Evolutionary conservation across 2,329 filamentous ascomycete species (phyloP).

Genomic region (Domatiomyces globalis): DNA sequence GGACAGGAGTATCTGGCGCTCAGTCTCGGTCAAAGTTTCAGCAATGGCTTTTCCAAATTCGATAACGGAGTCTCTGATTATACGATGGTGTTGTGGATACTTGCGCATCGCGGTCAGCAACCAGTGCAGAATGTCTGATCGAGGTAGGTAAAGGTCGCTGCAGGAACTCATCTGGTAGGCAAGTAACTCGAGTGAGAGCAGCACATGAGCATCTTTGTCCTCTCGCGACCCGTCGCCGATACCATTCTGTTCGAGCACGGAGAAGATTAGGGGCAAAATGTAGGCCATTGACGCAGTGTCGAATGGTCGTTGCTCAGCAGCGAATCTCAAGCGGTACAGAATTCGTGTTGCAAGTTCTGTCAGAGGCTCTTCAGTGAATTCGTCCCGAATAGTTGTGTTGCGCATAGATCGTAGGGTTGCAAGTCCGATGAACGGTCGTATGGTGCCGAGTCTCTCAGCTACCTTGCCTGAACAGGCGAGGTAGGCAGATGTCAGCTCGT

Average conservation of each 20-base stretch:
- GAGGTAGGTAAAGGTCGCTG: slow-evolving; percentile 60
- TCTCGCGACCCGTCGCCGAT: slow-evolving; percentile 54
- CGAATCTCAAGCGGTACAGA: slow-evolving; percentile 76
- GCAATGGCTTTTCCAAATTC: slow-evolving; percentile 76
- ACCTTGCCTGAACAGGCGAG: slow-evolving; percentile 64
- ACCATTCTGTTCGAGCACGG: slow-evolving; percentile 65
- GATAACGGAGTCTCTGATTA: slow-evolving; percentile 80
- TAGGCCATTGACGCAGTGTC: slow-evolving; percentile 81
- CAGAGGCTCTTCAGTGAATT: slow-evolving; percentile 64
- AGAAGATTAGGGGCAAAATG: slow-evolving; percentile 64
- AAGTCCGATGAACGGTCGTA: slow-evolving; percentile 72
- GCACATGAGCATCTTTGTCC: slow-evolving; percentile 75
- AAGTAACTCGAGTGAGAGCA: slow-evolving; percentile 76
- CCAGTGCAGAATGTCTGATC: slow-evolving; percentile 55
- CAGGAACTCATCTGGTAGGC: slow-evolving; percentile 76
- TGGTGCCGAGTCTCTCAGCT: slow-evolving; percentile 56
- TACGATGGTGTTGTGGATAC: slow-evolving; percentile 87
- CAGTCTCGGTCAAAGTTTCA: slow-evolving; percentile 58
- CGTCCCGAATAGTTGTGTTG: slow-evolving; percentile 55
- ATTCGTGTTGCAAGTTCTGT: slow-evolving; percentile 74
- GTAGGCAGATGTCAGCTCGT: slow-evolving; percentile 63
- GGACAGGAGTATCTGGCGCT: slow-evolving; percentile 61
- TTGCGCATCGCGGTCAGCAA: slow-evolving; percentile 72
- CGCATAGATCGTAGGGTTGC: slow-evolving; percentile 71
- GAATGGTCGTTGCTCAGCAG: slow-evolving; percentile 86